These are phyloP conservation scores for Sergeia podlipaevii DNA, from an alignment of 208 protist species.

Conservation along the genomic window DNA sequence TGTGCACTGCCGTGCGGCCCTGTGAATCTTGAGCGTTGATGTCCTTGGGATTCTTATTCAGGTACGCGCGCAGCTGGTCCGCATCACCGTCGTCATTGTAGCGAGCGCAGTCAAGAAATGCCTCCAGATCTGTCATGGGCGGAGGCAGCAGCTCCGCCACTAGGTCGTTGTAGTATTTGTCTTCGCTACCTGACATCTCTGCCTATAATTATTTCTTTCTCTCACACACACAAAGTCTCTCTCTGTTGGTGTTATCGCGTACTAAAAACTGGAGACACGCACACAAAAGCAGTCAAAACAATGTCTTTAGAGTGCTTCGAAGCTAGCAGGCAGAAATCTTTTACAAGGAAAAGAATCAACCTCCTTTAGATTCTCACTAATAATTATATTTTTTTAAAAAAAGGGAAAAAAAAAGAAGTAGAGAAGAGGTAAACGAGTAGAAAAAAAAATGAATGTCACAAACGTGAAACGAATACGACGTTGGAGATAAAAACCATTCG, in stretches of 20 bases:
- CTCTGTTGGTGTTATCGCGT: too few species aligned
- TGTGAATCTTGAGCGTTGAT: constrained; percentile 64
- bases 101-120: constrained; percentile 78
- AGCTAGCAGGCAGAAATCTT: too few species aligned
- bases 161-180: background rate
- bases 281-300: too few species aligned
- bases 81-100: constrained; percentile 81
- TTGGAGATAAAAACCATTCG: too few species aligned
- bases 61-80: constrained; percentile 33
- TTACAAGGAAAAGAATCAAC: too few species aligned
- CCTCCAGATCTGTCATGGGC: constrained; percentile 59
- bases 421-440: too few species aligned
- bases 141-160: constrained; percentile 30
- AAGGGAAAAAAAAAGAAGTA: constrained; percentile 1
- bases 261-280: too few species aligned
- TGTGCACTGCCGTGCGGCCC: constrained; percentile 79
- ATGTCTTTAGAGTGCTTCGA: too few species aligned
- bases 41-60: constrained; percentile 40
- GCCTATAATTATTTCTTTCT: too few species aligned
- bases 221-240: background rate
- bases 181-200: background rate
- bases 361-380: background rate
- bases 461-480: too few species aligned
- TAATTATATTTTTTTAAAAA: background rate
- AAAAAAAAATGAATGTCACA: too few species aligned